Evolutionary conservation across 306 rosid genomes (phyloP).

Genomic region (Mimosa pudica): DNA sequence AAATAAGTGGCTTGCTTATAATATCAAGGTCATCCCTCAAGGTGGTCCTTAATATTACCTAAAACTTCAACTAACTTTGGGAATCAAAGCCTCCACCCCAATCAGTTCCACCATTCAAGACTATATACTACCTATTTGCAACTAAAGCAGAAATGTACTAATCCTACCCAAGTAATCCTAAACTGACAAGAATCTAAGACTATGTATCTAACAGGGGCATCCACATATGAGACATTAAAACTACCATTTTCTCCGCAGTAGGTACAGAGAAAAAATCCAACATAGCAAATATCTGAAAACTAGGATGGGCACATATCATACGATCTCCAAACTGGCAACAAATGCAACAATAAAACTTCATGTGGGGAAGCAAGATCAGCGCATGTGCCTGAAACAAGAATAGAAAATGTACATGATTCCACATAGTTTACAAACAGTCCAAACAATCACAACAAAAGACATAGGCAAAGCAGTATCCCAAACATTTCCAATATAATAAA

Average conservation of each 20-base stretch:
- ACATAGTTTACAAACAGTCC: constrained; percentile 27
- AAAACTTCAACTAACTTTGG: background rate
- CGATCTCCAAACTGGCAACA: constrained; percentile 54
- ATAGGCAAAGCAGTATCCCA: constrained; percentile 11
- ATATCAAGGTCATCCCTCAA: constrained; percentile 29
- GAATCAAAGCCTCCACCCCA: constrained; percentile 25
- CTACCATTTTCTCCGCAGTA: constrained; percentile 43
- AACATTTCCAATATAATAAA: constrained; percentile 1
- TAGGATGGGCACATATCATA: constrained; percentile 46
- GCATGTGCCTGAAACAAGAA: constrained; percentile 49
- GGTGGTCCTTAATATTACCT: constrained; percentile 22
- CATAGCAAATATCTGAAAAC: constrained; percentile 47
- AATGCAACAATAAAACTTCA: constrained; percentile 50
- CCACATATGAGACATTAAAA: constrained; percentile 47
- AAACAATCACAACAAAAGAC: constrained; percentile 25
- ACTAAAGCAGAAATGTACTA: constrained; percentile 36
- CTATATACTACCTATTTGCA: constrained; percentile 25
- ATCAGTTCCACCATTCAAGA: constrained; percentile 19
- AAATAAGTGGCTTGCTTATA: constrained; percentile 22
- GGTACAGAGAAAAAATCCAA: constrained; percentile 37
- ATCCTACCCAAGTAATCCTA: constrained; percentile 31
- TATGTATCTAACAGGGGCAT: constrained; percentile 62
- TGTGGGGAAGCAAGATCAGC: constrained; percentile 45
- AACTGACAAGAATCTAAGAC: constrained; percentile 41
- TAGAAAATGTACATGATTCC: constrained; percentile 33